phyloP scores from a whole-genome alignment of 176 grass and related monocot genomes.

The Carex littledalei region DNA sequence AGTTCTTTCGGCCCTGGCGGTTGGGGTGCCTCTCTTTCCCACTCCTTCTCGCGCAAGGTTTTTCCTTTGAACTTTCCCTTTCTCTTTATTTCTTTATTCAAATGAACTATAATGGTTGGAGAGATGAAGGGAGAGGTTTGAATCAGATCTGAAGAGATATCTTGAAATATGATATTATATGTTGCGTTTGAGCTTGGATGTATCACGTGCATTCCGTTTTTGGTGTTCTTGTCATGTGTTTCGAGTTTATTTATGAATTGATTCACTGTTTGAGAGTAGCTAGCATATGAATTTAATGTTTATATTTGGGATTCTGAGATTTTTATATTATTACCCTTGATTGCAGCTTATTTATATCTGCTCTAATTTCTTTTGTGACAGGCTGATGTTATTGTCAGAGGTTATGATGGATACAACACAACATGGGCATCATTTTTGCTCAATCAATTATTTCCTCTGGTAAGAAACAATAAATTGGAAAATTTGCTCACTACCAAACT shows the following conservation, averaged over 20 bases:
- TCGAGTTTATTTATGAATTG: neutral
- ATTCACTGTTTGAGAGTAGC: neutral
- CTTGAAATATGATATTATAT: neutral
- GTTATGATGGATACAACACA: slow-evolving; percentile 86
- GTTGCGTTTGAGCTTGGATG: neutral
- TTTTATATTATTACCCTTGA: neutral
- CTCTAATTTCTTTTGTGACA: slow-evolving; percentile 16
- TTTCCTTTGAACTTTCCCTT: neutral
- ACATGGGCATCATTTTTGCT: slow-evolving; percentile 86
- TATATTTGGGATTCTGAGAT: neutral
- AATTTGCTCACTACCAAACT: neutral
- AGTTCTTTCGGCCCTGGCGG: neutral
- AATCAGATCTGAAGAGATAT: neutral
- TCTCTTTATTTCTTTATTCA: neutral
- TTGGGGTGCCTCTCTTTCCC: slow-evolving; percentile 6
- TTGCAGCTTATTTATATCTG: neutral
- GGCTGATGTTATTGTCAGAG: slow-evolving; percentile 86
- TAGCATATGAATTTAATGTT: neutral
- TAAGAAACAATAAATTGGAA: slow-evolving; percentile 25
- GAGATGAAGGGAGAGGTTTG: neutral
- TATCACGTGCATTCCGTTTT: neutral
- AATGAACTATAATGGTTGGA: neutral
- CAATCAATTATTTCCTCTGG: slow-evolving; percentile 59
- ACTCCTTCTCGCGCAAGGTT: slow-evolving; percentile 21
- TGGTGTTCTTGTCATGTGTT: neutral